Conservation (phyloP, 768 basidiomycete species). For the Pulveroboletus sp. region DNA sequence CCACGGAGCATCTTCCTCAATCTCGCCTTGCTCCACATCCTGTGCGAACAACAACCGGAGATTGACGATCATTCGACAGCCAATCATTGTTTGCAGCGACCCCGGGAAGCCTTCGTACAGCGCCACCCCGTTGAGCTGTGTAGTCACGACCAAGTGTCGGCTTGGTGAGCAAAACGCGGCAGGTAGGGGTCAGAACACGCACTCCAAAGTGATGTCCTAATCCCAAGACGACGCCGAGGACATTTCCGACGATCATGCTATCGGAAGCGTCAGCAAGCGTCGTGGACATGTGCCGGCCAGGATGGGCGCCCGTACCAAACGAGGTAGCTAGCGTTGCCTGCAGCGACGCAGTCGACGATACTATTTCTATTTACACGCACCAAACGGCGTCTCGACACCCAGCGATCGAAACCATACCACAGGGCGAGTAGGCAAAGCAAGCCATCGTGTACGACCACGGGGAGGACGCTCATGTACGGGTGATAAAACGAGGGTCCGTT, state of each 20-base stretch:
- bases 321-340: slow-evolving; percentile 2
- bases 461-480: slow-evolving; percentile 7
- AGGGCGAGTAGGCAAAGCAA: slow-evolving; percentile 7
- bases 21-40: slow-evolving; percentile 3
- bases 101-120: slow-evolving; percentile 5
- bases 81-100: background rate
- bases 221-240: background rate
- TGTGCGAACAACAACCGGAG: background rate
- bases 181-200: background rate
- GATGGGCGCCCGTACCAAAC: background rate
- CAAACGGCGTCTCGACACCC: background rate
- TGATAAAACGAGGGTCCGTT: background rate
- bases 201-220: slow-evolving; percentile 4
- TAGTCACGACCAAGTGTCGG: no score
- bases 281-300: no score
- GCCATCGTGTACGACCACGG: slow-evolving; percentile 8
- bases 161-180: no score
- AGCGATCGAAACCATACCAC: background rate
- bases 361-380: background rate
- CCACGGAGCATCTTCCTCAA: background rate
- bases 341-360: background rate
- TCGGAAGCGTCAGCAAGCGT: background rate
- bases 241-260: background rate
- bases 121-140: background rate
- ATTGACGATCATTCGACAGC: background rate